phyloP scores from a whole-genome alignment of 805 yeast species.

The Saccharomycopsis fibuligera region DNA sequence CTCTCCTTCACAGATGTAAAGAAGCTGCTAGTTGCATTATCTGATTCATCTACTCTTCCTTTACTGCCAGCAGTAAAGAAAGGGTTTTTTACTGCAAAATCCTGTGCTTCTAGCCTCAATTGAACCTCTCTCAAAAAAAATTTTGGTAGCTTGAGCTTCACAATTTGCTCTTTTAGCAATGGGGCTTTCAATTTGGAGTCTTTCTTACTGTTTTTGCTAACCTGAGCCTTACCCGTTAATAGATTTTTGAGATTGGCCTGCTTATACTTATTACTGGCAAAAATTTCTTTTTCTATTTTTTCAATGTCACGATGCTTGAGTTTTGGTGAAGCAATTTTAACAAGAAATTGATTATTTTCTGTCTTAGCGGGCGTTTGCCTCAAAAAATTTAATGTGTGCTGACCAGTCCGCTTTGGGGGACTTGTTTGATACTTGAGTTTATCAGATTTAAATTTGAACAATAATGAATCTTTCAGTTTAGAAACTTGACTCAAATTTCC shows the following conservation, averaged over 20 bases:
- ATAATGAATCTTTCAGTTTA: neutral
- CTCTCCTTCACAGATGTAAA: constrained; percentile 7
- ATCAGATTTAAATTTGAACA: neutral
- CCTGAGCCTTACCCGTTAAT: constrained; percentile 1
- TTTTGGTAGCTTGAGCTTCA: constrained; percentile 4
- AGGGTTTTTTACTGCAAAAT: constrained; percentile 7
- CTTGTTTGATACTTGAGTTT: neutral
- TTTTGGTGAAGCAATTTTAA: constrained; percentile 4
- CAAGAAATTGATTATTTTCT: neutral
- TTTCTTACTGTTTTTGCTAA: neutral
- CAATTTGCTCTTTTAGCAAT: neutral
- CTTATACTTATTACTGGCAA: neutral
- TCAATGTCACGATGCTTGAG: neutral
- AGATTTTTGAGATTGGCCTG: neutral
- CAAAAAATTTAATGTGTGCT: neutral
- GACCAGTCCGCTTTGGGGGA: neutral
- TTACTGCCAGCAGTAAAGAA: constrained; percentile 7
- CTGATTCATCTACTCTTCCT: neutral
- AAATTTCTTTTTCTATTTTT: neutral
- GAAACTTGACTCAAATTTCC: neutral
- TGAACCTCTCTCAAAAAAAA: constrained; percentile 4
- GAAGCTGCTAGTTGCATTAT: neutral
- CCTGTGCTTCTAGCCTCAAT: constrained; percentile 8
- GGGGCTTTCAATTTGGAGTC: neutral
- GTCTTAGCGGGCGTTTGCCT: neutral